Conservation (phyloP, 352 stramenopile genomes). For the Pythium aphanidermatum region DNA sequence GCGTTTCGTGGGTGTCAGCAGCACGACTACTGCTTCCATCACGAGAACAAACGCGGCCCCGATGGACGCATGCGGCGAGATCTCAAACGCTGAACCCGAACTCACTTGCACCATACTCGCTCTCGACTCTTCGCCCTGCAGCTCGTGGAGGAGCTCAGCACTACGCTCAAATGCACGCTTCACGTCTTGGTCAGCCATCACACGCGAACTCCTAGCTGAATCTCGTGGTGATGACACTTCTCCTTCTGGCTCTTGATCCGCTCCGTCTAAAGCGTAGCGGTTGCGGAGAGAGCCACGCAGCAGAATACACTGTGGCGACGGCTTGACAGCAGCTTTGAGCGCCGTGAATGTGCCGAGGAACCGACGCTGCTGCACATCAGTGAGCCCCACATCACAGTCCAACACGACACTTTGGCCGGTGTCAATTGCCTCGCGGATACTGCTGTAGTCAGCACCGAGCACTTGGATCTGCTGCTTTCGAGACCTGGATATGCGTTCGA, state of each 20-base stretch:
- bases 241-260: not conserved
- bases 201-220: conserved; percentile 1
- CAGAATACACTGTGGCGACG: conserved; percentile 56
- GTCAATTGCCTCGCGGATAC: conserved; percentile 23
- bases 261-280: conserved; percentile 22
- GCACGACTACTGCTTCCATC: conserved; percentile 73
- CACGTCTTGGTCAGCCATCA: conserved; percentile 37
- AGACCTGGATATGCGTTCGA: not conserved
- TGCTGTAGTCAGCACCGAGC: conserved; percentile 17
- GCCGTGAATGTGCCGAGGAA: conserved; percentile 60
- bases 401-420: conserved; percentile 63
- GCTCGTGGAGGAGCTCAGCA: conserved; percentile 21
- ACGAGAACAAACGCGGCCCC: conserved; percentile 43
- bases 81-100: not conserved
- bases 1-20: conserved; percentile 63
- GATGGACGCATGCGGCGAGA: not conserved
- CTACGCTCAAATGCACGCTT: conserved; percentile 44
- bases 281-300: conserved; percentile 48
- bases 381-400: conserved; percentile 70
- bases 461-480: conserved; percentile 16
- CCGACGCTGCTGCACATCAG: conserved; percentile 39
- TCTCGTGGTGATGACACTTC: not conserved
- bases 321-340: conserved; percentile 58
- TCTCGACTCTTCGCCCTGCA: conserved; percentile 9
- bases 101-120: conserved; percentile 30